Conservation (phyloP, 768 basidiomycete species). For the Termitomyces sp. region DNA sequence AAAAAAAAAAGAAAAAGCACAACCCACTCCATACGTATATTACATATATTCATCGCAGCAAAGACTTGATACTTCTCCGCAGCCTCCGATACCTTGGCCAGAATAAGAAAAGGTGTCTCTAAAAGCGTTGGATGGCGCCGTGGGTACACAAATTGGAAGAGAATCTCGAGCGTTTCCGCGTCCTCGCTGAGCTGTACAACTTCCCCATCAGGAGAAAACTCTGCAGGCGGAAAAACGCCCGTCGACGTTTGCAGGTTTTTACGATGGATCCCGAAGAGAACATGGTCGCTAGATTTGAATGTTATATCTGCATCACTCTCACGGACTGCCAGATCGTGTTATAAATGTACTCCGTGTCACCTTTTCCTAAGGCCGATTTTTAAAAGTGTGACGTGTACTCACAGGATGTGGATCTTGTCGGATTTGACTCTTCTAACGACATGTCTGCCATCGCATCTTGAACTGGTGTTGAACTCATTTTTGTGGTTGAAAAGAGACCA, state of each 20-base stretch:
- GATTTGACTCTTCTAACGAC: neutral
- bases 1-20: neutral
- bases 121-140: neutral
- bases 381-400: neutral
- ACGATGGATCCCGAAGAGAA: slow-evolving; percentile 7
- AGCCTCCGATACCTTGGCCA: slow-evolving; percentile 3
- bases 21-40: slow-evolving; percentile 8
- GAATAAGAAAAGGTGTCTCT: neutral
- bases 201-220: neutral
- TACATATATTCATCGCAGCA: slow-evolving; percentile 5
- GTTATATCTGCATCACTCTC: slow-evolving; percentile 4
- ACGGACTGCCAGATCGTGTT: neutral
- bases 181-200: slow-evolving; percentile 3
- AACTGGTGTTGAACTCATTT: neutral
- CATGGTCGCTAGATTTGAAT: slow-evolving; percentile 1
- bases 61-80: slow-evolving; percentile 15
- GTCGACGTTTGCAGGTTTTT: slow-evolving; percentile 7
- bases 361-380: neutral
- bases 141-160: slow-evolving; percentile 13
- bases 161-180: slow-evolving; percentile 6
- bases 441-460: neutral
- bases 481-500: too few relatives aligned
- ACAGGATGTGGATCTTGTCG: neutral
- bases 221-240: neutral
- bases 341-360: too few relatives aligned